These are phyloP conservation scores for Phytophthora vignae DNA, from an alignment of 352 stramenopile genomes.

Conservation along the genomic window DNA sequence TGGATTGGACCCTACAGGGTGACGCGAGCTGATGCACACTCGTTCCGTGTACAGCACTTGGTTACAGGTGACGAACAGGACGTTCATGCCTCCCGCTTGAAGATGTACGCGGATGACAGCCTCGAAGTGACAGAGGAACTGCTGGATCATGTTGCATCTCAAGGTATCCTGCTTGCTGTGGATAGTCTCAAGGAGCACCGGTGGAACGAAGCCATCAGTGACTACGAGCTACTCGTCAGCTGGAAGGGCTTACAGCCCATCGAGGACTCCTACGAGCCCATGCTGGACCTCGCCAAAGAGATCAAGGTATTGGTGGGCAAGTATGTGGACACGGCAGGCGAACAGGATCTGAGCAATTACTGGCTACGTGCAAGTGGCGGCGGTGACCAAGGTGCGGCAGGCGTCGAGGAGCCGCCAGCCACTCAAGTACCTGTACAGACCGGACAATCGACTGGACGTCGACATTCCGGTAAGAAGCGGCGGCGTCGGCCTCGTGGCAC, in stretches of 20 bases:
- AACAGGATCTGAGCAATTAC: neutral
- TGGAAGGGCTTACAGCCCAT: no score
- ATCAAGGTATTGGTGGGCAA: neutral
- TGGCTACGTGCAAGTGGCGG: neutral
- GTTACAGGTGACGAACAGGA: neutral
- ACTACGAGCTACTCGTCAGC: no score
- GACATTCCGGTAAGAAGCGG: no score
- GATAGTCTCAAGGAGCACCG: no score
- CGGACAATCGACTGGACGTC: no score
- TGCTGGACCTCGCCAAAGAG: neutral
- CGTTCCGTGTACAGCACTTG: constrained; percentile 1
- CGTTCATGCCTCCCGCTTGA: constrained; percentile 3
- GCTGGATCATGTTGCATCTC: constrained; percentile 5
- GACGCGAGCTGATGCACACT: neutral
- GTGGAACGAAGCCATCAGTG: no score
- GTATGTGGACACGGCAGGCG: neutral
- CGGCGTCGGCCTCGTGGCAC: no score
- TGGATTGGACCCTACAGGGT: constrained; percentile 4
- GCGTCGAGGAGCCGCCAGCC: no score
- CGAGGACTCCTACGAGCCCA: no score
- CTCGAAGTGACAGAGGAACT: constrained; percentile 6
- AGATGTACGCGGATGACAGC: constrained; percentile 5
- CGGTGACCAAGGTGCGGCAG: no score
- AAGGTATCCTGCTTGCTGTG: constrained; percentile 7
- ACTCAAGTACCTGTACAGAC: no score